Percentiles rank a stretch among this genome's conserved stretches.
Evolutionary conservation across 352 stramenopile genomes (phyloP).

Genomic region (Peronosclerospora sorghi): DNA sequence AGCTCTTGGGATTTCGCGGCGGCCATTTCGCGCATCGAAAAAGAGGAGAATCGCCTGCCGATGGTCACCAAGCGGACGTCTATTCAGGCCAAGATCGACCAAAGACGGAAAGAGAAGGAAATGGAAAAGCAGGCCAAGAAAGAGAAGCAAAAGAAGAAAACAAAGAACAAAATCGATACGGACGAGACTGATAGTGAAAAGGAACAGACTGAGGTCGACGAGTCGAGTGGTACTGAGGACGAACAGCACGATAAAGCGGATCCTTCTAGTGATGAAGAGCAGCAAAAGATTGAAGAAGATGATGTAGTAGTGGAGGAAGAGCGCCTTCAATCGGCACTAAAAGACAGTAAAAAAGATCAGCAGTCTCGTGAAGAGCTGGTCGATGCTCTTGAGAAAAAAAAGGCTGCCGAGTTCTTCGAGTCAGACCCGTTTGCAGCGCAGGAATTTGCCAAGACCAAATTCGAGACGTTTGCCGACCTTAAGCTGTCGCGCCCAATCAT

Average conservation of each 20-base stretch:
- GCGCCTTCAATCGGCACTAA: constrained; percentile 50
- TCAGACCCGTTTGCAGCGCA: constrained; percentile 64
- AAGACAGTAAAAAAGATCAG: constrained; percentile 41
- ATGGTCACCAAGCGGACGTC: constrained; percentile 66
- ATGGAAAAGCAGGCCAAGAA: constrained; percentile 44
- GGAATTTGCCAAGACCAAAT: constrained; percentile 71
- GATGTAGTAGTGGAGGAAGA: constrained; percentile 73
- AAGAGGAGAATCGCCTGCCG: constrained; percentile 50
- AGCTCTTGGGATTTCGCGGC: constrained; percentile 84
- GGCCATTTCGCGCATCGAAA: constrained; percentile 76
- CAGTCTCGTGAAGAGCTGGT: constrained; percentile 49
- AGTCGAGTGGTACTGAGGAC: constrained; percentile 13
- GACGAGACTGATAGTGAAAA: constrained; percentile 4
- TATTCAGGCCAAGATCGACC: constrained; percentile 81
- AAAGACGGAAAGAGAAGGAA: constrained; percentile 63
- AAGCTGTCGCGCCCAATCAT: constrained; percentile 96
- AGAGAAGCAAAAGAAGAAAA: constrained; percentile 36
- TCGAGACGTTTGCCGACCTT: constrained; percentile 92
- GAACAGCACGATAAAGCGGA: constrained; percentile 1
- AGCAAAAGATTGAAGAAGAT: constrained; percentile 39
- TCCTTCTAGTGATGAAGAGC: constrained; percentile 23
- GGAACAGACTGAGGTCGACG: constrained; percentile 25
- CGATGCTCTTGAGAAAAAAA: constrained; percentile 69
- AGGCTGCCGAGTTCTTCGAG: constrained; percentile 76
- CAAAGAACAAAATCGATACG: constrained; percentile 9